A percentile compares a stretch with the other conserved stretches of the same genome.
phyloP scores from a whole-genome alignment of 352 stramenopile genomes.

The Phytopythium boreale region DNA sequence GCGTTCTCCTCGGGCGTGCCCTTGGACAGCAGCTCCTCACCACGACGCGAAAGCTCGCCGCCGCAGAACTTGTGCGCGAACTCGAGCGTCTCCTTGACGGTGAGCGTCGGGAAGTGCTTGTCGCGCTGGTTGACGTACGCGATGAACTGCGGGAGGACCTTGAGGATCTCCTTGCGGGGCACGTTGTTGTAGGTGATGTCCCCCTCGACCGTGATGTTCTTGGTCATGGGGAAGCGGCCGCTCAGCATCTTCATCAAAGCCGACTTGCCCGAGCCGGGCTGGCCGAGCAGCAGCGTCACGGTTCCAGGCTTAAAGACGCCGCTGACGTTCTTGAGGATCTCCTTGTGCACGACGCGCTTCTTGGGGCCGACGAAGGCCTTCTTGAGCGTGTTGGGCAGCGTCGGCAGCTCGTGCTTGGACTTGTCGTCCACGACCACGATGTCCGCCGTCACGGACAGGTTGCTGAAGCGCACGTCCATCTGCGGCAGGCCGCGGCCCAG shows the following conservation, averaged over 20 bases:
- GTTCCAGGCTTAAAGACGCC: conserved; percentile 29
- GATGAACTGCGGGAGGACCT: conserved; percentile 37
- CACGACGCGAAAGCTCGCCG: conserved; percentile 16
- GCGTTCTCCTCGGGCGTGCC: conserved; percentile 30
- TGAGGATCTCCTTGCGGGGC: conserved; percentile 19
- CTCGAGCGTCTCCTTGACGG: conserved; percentile 48
- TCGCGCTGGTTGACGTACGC: conserved; percentile 47
- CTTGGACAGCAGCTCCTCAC: conserved; percentile 16
- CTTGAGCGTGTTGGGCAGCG: conserved; percentile 29
- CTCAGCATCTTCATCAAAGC: conserved; percentile 41
- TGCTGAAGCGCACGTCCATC: conserved; percentile 45
- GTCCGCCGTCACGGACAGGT: conserved; percentile 35
- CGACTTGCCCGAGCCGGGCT: conserved; percentile 35
- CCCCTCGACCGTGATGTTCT: conserved; percentile 36
- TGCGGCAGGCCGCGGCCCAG: conserved; percentile 32
- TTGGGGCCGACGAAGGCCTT: conserved; percentile 24
- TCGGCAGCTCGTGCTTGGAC: conserved; percentile 22
- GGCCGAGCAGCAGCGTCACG: conserved; percentile 34
- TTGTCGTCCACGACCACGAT: conserved; percentile 17
- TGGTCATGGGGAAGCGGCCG: conserved; percentile 28
- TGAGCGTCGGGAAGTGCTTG: conserved; percentile 46
- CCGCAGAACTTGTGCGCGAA: conserved; percentile 41
- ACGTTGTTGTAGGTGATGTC: conserved; percentile 37
- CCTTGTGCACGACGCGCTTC: conserved; percentile 22
- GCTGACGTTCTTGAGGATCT: conserved; percentile 36